A percentile compares a stretch with the other conserved stretches of the same genome.
Conservation (phyloP, 257 asterid genomes). For the Catharanthus roseus region DNA sequence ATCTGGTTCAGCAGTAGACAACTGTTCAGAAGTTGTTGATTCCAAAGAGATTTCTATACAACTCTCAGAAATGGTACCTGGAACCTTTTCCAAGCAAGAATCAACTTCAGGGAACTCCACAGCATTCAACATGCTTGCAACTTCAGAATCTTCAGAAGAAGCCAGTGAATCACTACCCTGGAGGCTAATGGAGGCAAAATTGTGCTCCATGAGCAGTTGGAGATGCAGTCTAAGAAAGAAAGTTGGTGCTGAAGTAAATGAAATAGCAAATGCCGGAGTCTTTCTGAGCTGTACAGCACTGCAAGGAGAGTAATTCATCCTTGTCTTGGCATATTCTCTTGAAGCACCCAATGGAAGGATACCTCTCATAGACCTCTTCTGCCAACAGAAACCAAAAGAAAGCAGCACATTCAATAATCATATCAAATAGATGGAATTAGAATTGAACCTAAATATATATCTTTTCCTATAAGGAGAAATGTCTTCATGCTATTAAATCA, state of each 20-base stretch:
- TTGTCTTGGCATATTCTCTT: constrained; percentile 36
- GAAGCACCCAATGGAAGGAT: constrained; percentile 46
- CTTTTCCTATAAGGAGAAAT: not conserved
- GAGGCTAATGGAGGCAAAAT: constrained; percentile 28
- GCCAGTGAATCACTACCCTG: constrained; percentile 23
- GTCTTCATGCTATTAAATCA: not conserved
- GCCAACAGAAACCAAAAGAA: constrained; percentile 36
- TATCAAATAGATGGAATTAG: constrained; percentile 9
- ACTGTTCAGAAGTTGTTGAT: constrained; percentile 21
- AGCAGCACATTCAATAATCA: constrained; percentile 14
- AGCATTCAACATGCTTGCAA: constrained; percentile 26
- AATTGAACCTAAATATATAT: constrained; percentile 2
- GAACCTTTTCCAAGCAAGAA: constrained; percentile 28
- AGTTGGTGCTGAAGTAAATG: constrained; percentile 50
- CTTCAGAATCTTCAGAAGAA: constrained; percentile 33
- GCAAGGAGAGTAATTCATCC: constrained; percentile 32
- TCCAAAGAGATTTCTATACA: constrained; percentile 21
- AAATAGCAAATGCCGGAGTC: constrained; percentile 40
- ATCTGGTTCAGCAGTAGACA: constrained; percentile 24
- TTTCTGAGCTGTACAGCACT: constrained; percentile 32
- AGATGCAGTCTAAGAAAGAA: constrained; percentile 39
- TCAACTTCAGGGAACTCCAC: constrained; percentile 26
- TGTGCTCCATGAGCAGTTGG: constrained; percentile 37
- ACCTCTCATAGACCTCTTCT: constrained; percentile 36
- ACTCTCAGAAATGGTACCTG: constrained; percentile 16